Percentiles rank a stretch among this genome's conserved stretches.
These are phyloP conservation scores for Euclidium syriacum DNA, from an alignment of 345 rosid genomes.

Conservation along the genomic window DNA sequence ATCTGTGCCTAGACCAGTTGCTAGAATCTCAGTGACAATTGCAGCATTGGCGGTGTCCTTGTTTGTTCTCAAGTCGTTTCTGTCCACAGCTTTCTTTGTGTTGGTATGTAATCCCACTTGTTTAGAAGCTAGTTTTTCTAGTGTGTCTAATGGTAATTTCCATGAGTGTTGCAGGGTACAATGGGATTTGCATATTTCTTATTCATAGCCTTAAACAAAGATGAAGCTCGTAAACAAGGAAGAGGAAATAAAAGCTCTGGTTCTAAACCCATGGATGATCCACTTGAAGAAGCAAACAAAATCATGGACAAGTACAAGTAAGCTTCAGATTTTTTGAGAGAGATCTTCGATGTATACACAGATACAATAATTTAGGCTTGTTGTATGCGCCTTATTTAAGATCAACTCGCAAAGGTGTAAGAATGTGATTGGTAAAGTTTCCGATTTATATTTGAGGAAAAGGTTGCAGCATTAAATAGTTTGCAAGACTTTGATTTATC, in stretches of 20 bases:
- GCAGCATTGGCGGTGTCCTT: slow-evolving; percentile 44
- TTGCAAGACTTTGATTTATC: not conserved
- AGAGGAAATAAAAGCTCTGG: slow-evolving; percentile 26
- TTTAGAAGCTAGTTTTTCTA: not conserved
- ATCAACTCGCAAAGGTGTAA: not conserved
- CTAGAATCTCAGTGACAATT: slow-evolving; percentile 48
- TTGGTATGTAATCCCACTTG: slow-evolving; percentile 43
- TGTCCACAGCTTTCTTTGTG: slow-evolving; percentile 76
- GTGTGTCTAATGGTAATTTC: not conserved
- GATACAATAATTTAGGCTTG: not conserved
- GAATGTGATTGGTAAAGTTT: not conserved
- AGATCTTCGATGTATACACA: not conserved
- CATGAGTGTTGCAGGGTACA: slow-evolving; percentile 51
- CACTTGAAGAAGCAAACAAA: slow-evolving; percentile 79
- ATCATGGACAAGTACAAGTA: slow-evolving; percentile 95
- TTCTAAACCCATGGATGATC: slow-evolving; percentile 33
- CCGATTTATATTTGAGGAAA: not conserved
- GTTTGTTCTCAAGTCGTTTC: slow-evolving; percentile 58
- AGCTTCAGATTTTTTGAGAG: not conserved
- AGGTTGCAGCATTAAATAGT: not conserved
- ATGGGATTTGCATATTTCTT: slow-evolving; percentile 88
- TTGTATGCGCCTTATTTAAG: not conserved
- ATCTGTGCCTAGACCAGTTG: slow-evolving; percentile 58
- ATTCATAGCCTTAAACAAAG: slow-evolving; percentile 83
- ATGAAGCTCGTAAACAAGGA: slow-evolving; percentile 47